A percentile compares a stretch with the other conserved stretches of the same genome.
These are phyloP conservation scores for Dysphania ambrosioides DNA, from an alignment of 148 eudicot genomes.

Conservation along the genomic window DNA sequence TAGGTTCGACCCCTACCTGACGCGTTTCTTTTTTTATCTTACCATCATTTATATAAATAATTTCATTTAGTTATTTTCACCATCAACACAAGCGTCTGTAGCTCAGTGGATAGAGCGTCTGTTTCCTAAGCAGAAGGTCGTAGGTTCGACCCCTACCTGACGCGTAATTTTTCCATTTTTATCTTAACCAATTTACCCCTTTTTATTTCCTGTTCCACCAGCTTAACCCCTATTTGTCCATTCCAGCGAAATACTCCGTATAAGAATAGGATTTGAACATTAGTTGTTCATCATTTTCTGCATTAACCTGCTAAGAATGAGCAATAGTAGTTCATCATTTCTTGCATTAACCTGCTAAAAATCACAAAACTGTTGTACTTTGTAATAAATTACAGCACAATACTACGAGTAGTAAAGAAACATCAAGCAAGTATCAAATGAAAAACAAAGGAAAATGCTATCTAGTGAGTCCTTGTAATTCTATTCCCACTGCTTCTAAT, in stretches of 20 bases:
- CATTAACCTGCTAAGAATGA: neutral
- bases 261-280: neutral
- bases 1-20: conserved; percentile 33
- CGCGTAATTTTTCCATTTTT: neutral
- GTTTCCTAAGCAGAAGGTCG: conserved; percentile 37
- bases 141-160: conserved; percentile 33
- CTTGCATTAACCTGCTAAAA: neutral
- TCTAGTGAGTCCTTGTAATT: neutral
- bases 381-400: neutral
- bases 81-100: conserved; percentile 30
- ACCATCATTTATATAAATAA: too few relatives aligned
- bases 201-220: too few relatives aligned
- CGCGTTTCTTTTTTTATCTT: neutral
- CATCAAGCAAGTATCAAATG: neutral
- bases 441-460: neutral
- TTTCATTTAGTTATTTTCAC: neutral
- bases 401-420: neutral
- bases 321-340: neutral
- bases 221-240: too few relatives aligned
- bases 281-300: neutral
- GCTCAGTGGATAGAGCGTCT: conserved; percentile 41
- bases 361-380: conserved; percentile 10
- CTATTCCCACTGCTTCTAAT: neutral
- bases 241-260: too few relatives aligned
- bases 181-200: too few relatives aligned